Evolutionary conservation across 2,329 filamentous ascomycete genomes (phyloP).

Genomic region (Penicillium sp.): DNA sequence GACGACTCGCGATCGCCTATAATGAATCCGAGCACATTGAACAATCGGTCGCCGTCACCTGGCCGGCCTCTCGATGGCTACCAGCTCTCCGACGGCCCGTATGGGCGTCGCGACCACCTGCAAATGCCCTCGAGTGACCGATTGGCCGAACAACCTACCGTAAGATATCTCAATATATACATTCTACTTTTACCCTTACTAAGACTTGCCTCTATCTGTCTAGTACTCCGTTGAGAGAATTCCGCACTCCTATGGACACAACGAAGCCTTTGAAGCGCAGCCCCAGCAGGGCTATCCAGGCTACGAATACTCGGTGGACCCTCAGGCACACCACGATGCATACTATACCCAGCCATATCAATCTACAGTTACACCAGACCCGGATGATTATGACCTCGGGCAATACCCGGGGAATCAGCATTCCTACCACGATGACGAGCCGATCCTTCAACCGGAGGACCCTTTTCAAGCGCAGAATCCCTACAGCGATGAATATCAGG

Average conservation of each 20-base stretch:
- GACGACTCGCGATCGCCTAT: constrained; percentile 49
- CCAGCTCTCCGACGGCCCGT: constrained; percentile 80
- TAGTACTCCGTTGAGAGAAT: constrained; percentile 75
- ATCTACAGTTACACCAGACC: constrained; percentile 57
- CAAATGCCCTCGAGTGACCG: constrained; percentile 76
- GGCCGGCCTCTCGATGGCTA: constrained; percentile 77
- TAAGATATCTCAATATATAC: constrained; percentile 50
- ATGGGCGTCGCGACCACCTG: constrained; percentile 63
- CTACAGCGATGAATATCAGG: constrained; percentile 55
- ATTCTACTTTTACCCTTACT: constrained; percentile 11
- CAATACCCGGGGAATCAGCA: constrained; percentile 59
- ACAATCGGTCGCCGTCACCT: constrained; percentile 73
- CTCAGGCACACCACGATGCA: constrained; percentile 83
- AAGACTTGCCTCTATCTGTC: constrained; percentile 5
- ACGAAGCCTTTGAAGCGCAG: constrained; percentile 64
- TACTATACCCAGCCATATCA: constrained; percentile 87
- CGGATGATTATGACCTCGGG: constrained; percentile 61
- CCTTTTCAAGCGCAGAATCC: constrained; percentile 65
- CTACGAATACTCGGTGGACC: constrained; percentile 75
- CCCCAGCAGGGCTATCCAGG: constrained; percentile 56
- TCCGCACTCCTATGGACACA: constrained; percentile 65
- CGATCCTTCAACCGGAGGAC: constrained; percentile 72
- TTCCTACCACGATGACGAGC: constrained; percentile 72
- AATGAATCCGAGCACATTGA: constrained; percentile 60
- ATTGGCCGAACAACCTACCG: constrained; percentile 81